Conservation (phyloP, 106 monocot genomes). For the Apostasia shenzhenica region DNA sequence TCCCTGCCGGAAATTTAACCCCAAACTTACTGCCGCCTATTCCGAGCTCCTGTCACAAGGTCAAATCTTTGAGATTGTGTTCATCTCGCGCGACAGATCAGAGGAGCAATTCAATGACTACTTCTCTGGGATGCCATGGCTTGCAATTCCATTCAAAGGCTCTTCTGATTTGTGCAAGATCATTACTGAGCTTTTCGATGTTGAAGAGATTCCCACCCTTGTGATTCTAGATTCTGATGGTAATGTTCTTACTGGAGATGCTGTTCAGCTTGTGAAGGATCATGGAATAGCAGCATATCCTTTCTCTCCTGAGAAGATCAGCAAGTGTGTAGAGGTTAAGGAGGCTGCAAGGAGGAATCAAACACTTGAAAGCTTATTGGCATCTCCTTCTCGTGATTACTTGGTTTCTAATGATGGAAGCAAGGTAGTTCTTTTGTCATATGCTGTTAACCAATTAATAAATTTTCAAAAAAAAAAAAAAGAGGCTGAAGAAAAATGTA, state of each 20-base stretch:
- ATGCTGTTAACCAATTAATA: too few species aligned
- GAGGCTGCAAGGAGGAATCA: constrained; percentile 35
- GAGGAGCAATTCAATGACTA: too few species aligned
- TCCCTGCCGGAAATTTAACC: too few species aligned
- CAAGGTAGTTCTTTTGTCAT: constrained; percentile 24
- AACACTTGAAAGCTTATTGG: constrained; percentile 55
- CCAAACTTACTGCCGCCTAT: too few species aligned
- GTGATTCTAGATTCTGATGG: neutral
- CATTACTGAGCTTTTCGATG: too few species aligned
- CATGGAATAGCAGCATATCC: constrained; percentile 49
- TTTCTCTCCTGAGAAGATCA: constrained; percentile 40
- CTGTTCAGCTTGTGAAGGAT: constrained; percentile 47
- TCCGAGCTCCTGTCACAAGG: too few species aligned
- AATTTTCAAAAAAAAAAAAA: too few species aligned
- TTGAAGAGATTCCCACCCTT: neutral
- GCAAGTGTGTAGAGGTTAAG: constrained; percentile 29
- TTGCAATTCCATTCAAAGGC: neutral
- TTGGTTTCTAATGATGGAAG: constrained; percentile 34
- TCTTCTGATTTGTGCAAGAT: too few species aligned
- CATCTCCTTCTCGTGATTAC: constrained; percentile 41
- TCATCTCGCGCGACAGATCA: too few species aligned
- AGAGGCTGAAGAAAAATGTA: too few species aligned
- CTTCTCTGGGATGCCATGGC: neutral
- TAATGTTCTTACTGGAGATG: constrained; percentile 3
- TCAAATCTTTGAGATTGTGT: too few species aligned